These are phyloP conservation scores for Lepiota brunneoincarnata DNA, from an alignment of 768 basidiomycete species.

Conservation along the genomic window DNA sequence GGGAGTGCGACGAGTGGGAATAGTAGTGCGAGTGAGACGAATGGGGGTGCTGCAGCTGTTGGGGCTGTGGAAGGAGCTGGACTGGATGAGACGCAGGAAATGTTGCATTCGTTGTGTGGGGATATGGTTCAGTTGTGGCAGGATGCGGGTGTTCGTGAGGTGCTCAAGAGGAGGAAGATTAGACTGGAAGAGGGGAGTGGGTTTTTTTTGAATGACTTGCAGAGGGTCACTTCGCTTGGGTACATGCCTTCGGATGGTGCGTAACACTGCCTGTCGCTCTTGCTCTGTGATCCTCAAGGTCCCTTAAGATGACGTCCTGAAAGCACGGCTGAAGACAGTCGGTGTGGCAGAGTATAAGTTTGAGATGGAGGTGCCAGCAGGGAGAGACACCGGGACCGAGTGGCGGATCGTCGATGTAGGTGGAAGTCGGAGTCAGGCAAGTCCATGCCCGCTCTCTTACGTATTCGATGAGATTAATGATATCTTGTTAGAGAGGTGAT, in stretches of 20 bases:
- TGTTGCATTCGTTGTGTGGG: constrained; percentile 53
- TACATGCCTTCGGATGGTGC: constrained; percentile 72
- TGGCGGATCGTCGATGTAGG: constrained; percentile 82
- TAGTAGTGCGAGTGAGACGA: constrained; percentile 39
- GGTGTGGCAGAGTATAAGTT: constrained; percentile 82
- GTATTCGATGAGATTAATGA: neutral
- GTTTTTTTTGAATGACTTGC: constrained; percentile 74
- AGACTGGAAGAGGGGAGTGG: constrained; percentile 70
- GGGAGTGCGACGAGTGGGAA: constrained; percentile 27
- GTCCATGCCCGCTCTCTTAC: constrained; percentile 18
- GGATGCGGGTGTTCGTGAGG: constrained; percentile 54
- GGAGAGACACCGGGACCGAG: constrained; percentile 55
- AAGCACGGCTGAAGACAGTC: constrained; percentile 72
- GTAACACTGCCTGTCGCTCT: neutral
- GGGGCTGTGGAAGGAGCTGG: constrained; percentile 26
- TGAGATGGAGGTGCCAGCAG: constrained; percentile 62
- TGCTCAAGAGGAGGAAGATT: constrained; percentile 57
- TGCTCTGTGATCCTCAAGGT: neutral
- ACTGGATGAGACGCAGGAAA: constrained; percentile 56
- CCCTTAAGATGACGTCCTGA: constrained; percentile 65
- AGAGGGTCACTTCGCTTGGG: constrained; percentile 57
- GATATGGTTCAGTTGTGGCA: constrained; percentile 72
- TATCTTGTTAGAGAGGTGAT: neutral
- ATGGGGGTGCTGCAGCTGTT: constrained; percentile 23
- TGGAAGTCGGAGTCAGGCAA: constrained; percentile 68